Conservation (phyloP, 1,139 yeast species). For the Diutina sp. region DNA sequence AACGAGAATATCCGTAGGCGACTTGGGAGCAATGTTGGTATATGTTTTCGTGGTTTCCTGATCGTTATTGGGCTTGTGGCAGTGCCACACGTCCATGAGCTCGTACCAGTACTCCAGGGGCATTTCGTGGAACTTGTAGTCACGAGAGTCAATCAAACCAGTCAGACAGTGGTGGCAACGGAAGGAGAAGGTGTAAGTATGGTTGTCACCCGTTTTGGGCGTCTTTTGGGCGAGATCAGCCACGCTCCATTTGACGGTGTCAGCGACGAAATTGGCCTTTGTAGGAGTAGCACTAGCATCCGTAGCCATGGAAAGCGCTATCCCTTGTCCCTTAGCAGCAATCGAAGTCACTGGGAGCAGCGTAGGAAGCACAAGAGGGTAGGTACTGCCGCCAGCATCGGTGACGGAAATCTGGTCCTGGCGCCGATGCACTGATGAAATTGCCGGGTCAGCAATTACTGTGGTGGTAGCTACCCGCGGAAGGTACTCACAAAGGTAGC, state of each 20-base stretch:
- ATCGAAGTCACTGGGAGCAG: neutral
- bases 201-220: neutral
- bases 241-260: neutral
- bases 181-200: neutral
- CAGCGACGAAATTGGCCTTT: neutral
- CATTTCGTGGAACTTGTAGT: conserved; percentile 41
- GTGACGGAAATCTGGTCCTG: neutral
- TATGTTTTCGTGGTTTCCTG: neutral
- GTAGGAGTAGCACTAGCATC: neutral
- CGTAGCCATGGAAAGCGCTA: neutral
- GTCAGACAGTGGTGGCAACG: neutral
- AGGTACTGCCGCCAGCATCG: neutral
- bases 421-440: neutral
- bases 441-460: neutral
- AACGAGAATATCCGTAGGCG: neutral
- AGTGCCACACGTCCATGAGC: conserved; percentile 96
- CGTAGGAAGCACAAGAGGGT: neutral
- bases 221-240: neutral
- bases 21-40: neutral
- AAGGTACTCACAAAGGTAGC: neutral
- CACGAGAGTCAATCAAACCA: conserved; percentile 15
- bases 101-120: conserved; percentile 94
- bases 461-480: neutral
- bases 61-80: conserved; percentile 67
- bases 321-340: neutral